These are phyloP conservation scores for Microcera coccophila DNA, from an alignment of 2,329 filamentous ascomycete genomes.

Conservation along the genomic window DNA sequence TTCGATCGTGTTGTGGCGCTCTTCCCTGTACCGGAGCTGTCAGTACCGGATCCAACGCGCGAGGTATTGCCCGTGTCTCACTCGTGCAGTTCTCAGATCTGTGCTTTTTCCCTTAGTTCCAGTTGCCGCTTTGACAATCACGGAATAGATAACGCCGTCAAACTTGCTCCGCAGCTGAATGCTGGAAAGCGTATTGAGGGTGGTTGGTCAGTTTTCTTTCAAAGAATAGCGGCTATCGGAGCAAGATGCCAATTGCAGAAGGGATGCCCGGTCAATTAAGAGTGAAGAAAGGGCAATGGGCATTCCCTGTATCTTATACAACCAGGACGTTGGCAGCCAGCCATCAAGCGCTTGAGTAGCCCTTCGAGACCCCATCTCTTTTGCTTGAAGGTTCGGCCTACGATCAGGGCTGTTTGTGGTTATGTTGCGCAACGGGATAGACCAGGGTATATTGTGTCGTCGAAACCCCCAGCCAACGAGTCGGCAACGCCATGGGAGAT, in stretches of 20 bases:
- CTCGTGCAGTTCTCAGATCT: constrained; percentile 13
- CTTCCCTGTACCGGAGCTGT: constrained; percentile 10
- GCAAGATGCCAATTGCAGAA: constrained; percentile 1
- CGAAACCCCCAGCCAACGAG: constrained; percentile 13
- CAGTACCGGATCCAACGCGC: constrained; percentile 11
- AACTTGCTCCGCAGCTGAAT: too few relatives aligned
- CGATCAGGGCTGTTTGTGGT: constrained; percentile 13
- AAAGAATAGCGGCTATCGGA: too few relatives aligned
- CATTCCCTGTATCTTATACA: constrained; percentile 23
- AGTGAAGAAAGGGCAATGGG: constrained; percentile 9
- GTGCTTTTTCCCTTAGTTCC: constrained; percentile 10
- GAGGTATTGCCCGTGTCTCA: constrained; percentile 19
- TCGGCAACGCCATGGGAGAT: constrained; percentile 9
- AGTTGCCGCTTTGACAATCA: constrained; percentile 11
- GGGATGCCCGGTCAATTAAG: not conserved
- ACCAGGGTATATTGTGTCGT: constrained; percentile 12
- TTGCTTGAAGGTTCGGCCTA: constrained; percentile 9
- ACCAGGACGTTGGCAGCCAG: not conserved
- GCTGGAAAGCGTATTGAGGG: too few relatives aligned
- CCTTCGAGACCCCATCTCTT: too few relatives aligned
- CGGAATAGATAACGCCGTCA: constrained; percentile 11
- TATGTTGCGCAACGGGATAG: constrained; percentile 5
- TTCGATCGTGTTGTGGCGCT: constrained; percentile 8
- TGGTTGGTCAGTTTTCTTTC: not conserved
- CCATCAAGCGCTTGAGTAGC: too few relatives aligned